These are phyloP conservation scores for Beauveria sp. DNA, from an alignment of 2,329 filamentous ascomycete species.

Conservation along the genomic window DNA sequence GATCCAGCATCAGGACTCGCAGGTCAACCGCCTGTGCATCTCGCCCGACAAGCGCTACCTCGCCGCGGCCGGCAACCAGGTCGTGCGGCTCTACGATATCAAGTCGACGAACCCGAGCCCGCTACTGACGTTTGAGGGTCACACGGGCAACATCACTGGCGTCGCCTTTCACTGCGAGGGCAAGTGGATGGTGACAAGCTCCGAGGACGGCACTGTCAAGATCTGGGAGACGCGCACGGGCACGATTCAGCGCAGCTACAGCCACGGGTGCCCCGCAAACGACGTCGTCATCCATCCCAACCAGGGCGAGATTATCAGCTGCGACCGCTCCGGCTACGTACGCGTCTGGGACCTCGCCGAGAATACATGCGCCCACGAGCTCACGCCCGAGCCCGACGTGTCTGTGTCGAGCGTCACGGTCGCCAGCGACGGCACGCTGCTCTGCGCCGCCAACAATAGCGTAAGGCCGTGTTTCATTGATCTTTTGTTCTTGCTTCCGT, in stretches of 20 bases:
- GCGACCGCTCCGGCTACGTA: constrained; percentile 86
- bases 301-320: constrained; percentile 95
- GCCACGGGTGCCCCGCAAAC: constrained; percentile 81
- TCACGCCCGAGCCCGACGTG: constrained; percentile 93
- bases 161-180: constrained; percentile 97
- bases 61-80: constrained; percentile 70
- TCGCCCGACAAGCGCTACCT: constrained; percentile 96
- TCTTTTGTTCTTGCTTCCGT: background rate
- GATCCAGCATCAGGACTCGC: constrained; percentile 95
- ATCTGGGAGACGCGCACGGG: constrained; percentile 91
- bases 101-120: constrained; percentile 96
- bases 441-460: constrained; percentile 87
- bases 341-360: constrained; percentile 94
- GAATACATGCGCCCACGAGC: constrained; percentile 92
- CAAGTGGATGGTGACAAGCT: constrained; percentile 99
- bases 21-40: constrained; percentile 97
- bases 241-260: constrained; percentile 85
- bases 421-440: constrained; percentile 83
- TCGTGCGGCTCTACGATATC: constrained; percentile 97
- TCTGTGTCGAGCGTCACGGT: constrained; percentile 92
- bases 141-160: constrained; percentile 91
- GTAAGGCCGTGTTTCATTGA: constrained; percentile 40
- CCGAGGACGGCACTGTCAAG: constrained; percentile 92
- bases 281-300: constrained; percentile 99
- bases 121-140: constrained; percentile 87